Evolutionary conservation across 805 yeast genomes (phyloP).

Genomic region (Pichia insulana): DNA sequence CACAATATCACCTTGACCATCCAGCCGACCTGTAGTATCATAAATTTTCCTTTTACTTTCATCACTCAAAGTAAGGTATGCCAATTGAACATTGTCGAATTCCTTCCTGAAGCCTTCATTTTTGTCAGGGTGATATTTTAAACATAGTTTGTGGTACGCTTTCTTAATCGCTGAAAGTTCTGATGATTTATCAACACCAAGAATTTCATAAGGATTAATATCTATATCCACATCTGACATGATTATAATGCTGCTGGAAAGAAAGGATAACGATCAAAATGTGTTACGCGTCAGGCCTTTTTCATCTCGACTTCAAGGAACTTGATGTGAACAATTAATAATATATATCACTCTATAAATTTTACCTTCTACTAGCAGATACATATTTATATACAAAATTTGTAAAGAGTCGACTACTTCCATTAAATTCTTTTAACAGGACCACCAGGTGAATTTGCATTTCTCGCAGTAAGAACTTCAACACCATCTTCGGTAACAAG

Average conservation of each 20-base stretch:
- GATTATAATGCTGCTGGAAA: not conserved
- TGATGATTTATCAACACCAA: slow-evolving; percentile 34
- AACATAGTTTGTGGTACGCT: slow-evolving; percentile 56
- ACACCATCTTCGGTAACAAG: slow-evolving; percentile 89
- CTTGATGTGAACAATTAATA: no score
- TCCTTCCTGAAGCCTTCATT: slow-evolving; percentile 26
- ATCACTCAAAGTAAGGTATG: slow-evolving; percentile 63
- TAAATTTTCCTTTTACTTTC: slow-evolving; percentile 43
- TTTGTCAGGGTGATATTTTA: slow-evolving; percentile 68
- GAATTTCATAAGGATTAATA: slow-evolving; percentile 46
- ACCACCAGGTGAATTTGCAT: slow-evolving; percentile 83
- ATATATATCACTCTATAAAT: no score
- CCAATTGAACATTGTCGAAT: slow-evolving; percentile 67
- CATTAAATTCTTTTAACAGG: slow-evolving; percentile 43
- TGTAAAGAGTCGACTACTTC: no score
- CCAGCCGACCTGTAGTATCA: slow-evolving; percentile 65
- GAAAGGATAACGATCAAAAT: no score
- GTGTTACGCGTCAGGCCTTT: no score
- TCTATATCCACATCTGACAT: slow-evolving; percentile 2
- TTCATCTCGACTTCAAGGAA: no score
- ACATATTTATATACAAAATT: no score
- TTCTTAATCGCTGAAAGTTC: slow-evolving; percentile 52
- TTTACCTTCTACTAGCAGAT: no score
- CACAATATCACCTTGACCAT: slow-evolving; percentile 31
- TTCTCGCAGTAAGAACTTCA: slow-evolving; percentile 81